These are phyloP conservation scores for Rhododendron vialii DNA, from an alignment of 148 eudicot species.

Conservation along the genomic window DNA sequence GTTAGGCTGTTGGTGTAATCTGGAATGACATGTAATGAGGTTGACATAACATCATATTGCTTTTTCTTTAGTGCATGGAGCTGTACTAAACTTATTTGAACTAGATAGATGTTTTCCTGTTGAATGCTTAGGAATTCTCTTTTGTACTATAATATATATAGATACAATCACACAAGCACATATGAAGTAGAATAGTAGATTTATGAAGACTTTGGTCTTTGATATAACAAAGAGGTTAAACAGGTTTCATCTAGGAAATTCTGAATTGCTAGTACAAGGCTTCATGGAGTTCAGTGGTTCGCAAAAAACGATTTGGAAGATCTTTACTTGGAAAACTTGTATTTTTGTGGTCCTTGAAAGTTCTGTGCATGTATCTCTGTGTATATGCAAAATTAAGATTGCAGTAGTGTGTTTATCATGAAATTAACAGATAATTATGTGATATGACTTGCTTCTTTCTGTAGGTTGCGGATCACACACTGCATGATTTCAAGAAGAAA, in stretches of 20 bases:
- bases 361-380: neutral
- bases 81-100: neutral
- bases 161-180: neutral
- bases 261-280: neutral
- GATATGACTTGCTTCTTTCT: constrained; percentile 10
- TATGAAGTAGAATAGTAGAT: neutral
- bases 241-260: neutral
- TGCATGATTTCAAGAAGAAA: constrained; percentile 39
- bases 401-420: neutral
- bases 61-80: neutral
- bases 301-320: neutral
- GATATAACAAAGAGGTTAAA: neutral
- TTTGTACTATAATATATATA: neutral
- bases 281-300: neutral
- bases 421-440: neutral
- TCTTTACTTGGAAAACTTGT: neutral
- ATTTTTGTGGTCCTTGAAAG: neutral
- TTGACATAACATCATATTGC: neutral
- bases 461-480: constrained; percentile 78
- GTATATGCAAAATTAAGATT: neutral
- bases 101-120: neutral
- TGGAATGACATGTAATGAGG: neutral
- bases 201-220: neutral
- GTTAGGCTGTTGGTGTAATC: neutral
- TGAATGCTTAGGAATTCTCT: neutral